These are phyloP conservation scores for Penicillium canescens DNA, from an alignment of 495 filamentous ascomycete species.

Conservation along the genomic window DNA sequence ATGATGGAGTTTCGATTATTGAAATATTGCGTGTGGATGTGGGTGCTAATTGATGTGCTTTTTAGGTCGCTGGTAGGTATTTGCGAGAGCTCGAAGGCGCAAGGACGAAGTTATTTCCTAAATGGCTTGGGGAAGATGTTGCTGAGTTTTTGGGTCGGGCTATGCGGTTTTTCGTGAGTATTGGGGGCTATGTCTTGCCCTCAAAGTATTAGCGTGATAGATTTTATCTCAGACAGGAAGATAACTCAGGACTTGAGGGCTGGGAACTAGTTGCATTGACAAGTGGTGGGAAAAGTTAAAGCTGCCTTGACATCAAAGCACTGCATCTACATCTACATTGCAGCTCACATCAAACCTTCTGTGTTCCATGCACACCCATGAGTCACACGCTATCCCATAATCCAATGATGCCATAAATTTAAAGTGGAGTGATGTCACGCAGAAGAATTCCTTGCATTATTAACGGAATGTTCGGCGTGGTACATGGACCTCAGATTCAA, in stretches of 20 bases:
- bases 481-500: background rate
- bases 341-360: background rate
- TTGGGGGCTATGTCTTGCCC: conserved; percentile 34
- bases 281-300: too few relatives aligned
- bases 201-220: conserved; percentile 3
- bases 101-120: conserved; percentile 14
- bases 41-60: background rate
- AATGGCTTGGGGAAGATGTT: conserved; percentile 29
- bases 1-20: background rate
- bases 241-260: too few relatives aligned
- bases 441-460: background rate
- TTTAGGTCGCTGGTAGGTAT: conserved; percentile 29
- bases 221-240: too few relatives aligned
- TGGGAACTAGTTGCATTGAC: too few relatives aligned
- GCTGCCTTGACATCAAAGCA: background rate
- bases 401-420: too few relatives aligned
- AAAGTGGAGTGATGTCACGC: background rate
- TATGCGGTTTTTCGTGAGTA: conserved; percentile 25
- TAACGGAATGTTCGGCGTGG: background rate
- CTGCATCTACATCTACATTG: background rate
- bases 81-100: conserved; percentile 26
- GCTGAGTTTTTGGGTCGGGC: conserved; percentile 24
- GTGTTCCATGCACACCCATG: too few relatives aligned
- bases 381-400: too few relatives aligned
- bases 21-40: background rate